Percentiles rank a stretch among this genome's conserved stretches.
phyloP scores from a whole-genome alignment of 164 flowering plant species.

The Echeveria elegans region DNA sequence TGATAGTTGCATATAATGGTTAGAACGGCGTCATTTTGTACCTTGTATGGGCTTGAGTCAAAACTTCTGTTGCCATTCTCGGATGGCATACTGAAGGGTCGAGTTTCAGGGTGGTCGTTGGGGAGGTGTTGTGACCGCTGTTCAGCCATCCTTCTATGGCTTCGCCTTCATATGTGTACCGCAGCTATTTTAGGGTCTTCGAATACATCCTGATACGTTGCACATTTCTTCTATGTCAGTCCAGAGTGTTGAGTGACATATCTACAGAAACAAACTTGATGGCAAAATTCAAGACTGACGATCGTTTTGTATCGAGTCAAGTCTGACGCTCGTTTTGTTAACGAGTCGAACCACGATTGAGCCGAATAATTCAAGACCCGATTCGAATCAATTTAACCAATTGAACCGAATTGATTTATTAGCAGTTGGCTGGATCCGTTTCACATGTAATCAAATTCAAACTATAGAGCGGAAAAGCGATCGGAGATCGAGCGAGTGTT shows the following conservation, averaged over 20 bases:
- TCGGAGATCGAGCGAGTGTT: no score
- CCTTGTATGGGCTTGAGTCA: background rate
- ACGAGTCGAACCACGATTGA: no score
- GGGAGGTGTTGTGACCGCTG: conserved; percentile 58
- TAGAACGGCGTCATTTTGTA: background rate
- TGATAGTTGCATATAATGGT: no score
- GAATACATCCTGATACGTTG: conserved; percentile 52
- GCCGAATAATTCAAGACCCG: no score
- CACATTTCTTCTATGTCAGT: conserved; percentile 3
- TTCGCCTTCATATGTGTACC: conserved; percentile 55
- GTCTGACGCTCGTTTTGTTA: no score
- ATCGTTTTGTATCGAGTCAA: no score
- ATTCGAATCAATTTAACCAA: no score
- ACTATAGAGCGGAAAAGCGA: no score
- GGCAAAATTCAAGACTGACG: no score
- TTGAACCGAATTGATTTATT: no score
- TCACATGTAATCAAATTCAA: no score
- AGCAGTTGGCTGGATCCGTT: no score
- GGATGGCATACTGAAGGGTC: conserved; percentile 49
- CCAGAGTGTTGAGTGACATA: background rate
- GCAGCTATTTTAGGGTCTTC: conserved; percentile 59
- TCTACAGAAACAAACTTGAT: background rate
- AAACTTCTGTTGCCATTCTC: conserved; percentile 42
- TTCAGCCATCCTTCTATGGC: conserved; percentile 65
- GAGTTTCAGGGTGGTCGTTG: conserved; percentile 68